A percentile compares a stretch with the other conserved stretches of the same genome.
Conservation (phyloP, 805 yeast genomes). For the Gaillardinia entomophila region DNA sequence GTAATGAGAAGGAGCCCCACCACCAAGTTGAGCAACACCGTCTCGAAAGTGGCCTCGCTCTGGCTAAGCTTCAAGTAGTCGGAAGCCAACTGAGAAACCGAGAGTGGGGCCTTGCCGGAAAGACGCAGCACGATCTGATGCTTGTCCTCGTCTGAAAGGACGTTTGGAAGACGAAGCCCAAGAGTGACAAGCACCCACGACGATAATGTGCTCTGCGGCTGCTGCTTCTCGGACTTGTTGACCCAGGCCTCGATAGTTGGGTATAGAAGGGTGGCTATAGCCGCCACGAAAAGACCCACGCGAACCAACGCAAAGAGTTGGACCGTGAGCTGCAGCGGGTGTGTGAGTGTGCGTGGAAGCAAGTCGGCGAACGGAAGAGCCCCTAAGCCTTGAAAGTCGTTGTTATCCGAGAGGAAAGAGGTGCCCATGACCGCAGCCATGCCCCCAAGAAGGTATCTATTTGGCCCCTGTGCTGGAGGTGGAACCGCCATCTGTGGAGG, state of each 20-base stretch:
- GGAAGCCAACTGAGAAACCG: conserved; percentile 10
- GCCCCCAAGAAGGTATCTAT: conserved; percentile 54
- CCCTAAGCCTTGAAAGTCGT: conserved; percentile 41
- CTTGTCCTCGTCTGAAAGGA: conserved; percentile 9
- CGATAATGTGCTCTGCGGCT: conserved; percentile 3
- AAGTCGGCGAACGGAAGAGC: conserved; percentile 35
- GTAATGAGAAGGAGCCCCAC: conserved; percentile 20
- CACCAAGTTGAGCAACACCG: conserved; percentile 22
- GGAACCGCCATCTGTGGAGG: conserved; percentile 2
- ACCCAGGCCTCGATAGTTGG: conserved; percentile 3
- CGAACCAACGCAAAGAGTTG: conserved; percentile 7
- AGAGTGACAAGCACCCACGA: conserved; percentile 21
- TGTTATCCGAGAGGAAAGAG: conserved; percentile 48
- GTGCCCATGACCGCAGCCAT: conserved; percentile 62
- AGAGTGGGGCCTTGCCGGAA: conserved; percentile 9
- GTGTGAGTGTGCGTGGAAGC: conserved; percentile 5
- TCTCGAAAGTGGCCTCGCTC: conserved; percentile 29
- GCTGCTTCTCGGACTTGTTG: conserved; percentile 1
- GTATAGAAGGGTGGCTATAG: conserved; percentile 5
- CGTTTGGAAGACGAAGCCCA: conserved; percentile 24
- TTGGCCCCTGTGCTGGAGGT: conserved; percentile 6
- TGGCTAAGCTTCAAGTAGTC: conserved; percentile 23
- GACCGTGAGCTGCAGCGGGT: conserved; percentile 7
- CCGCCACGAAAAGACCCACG: conserved; percentile 6
- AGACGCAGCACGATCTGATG: conserved; percentile 11